Base-by-base conservation (phyloP, 73 alveolate genomes). In the Paramecium sonneborni region DNA sequence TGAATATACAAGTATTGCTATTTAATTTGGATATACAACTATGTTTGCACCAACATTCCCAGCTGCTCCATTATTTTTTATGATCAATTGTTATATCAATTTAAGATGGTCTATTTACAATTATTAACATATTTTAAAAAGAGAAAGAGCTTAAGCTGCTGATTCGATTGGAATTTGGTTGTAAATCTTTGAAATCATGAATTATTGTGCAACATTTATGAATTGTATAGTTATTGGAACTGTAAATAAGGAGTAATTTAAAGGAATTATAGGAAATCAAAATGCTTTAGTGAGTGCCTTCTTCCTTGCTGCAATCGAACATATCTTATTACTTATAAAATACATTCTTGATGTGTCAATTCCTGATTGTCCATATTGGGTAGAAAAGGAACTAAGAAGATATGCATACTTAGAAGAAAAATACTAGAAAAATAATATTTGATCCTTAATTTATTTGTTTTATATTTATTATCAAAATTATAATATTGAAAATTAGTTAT, bases 151-250 rank as follows among this genome's bases (percentile, higher is more conserved):
- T 15, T 39, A 74, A 37, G 87, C 87, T 12, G 87, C 87, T n/a
- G 87, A 74, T 74, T 74, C 87, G 1, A 74, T 74, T 18, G 87
- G 87, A 37, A 74, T 74, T 34, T 74, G 87, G 87, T 37, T 74
- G 44, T 74, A 34, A 10, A 74, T 74, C 6, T 74, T 74, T 39
- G 56, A 34, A 37, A 74, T 74, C 7, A 74, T 74, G 87, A 74
- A 74, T 35, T 74, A 74, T 74, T 37, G 87, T 34, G 87, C 87
- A 5, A 74, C 87, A 0, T 74, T 74, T 39, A 74, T 74, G 87
- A 74, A 74, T 74, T 74, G 87, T 21, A 74, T 74, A 35, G 57
- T 74, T 34, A 74, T 74, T 3, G 87, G 87, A 10, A 74, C 87
- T 21, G 87, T 74, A 1, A 74, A 74, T 74, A 74, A 39, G 32